These are phyloP conservation scores for Euphorbia schlechtendalii DNA, from an alignment of 441 rosid genomes.

Conservation along the genomic window DNA sequence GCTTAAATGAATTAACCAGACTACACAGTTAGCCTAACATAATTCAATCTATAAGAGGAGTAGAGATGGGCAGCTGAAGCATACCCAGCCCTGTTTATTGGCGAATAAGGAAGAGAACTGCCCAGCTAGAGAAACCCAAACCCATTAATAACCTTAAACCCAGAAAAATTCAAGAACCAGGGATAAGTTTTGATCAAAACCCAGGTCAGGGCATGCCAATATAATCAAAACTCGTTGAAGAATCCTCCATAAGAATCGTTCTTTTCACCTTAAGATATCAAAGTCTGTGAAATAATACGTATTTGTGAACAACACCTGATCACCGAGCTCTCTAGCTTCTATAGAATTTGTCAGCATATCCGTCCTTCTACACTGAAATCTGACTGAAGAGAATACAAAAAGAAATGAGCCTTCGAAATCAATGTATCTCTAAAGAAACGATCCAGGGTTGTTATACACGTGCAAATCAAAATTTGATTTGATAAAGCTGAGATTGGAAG, in stretches of 20 bases:
- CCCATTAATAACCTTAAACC: slow-evolving; percentile 19
- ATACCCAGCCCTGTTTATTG: neutral
- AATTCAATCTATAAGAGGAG: slow-evolving; percentile 14
- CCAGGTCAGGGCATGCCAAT: slow-evolving; percentile 29
- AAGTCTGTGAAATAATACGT: slow-evolving; percentile 8
- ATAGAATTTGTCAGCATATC: slow-evolving; percentile 18
- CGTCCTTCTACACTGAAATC: slow-evolving; percentile 20
- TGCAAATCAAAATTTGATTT: neutral
- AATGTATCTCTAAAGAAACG: slow-evolving; percentile 8
- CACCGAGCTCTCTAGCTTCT: slow-evolving; percentile 14
- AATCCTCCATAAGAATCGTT: slow-evolving; percentile 21
- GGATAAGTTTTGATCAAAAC: slow-evolving; percentile 25
- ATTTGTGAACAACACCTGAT: slow-evolving; percentile 13
- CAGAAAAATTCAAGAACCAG: slow-evolving; percentile 19
- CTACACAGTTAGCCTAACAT: no score
- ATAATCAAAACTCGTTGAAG: slow-evolving; percentile 19
- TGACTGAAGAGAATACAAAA: neutral
- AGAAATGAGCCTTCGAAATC: neutral
- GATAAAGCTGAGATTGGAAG: neutral
- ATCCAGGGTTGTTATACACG: slow-evolving; percentile 31
- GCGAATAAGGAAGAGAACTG: no score
- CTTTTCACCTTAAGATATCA: slow-evolving; percentile 18
- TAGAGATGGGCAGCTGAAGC: slow-evolving; percentile 1
- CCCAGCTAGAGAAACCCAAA: slow-evolving; percentile 6
- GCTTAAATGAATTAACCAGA: slow-evolving; percentile 4